A percentile compares a stretch with the other conserved stretches of the same genome.
These are phyloP conservation scores for Agaricales sp. DNA, from an alignment of 1,284 basidiomycete species.

Conservation along the genomic window DNA sequence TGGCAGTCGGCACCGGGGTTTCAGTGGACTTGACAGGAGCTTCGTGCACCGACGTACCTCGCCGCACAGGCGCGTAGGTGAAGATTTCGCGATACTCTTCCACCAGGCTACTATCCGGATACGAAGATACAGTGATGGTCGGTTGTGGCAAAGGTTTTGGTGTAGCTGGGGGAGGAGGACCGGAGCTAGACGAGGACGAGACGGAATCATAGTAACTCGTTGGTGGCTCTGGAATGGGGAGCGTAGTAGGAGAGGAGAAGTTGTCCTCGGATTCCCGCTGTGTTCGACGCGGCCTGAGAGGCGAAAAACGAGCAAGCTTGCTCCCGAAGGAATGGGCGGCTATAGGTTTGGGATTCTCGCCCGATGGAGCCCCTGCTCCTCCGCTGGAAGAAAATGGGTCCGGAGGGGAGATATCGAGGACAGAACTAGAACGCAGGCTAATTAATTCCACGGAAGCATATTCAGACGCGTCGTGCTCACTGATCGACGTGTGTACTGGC, in stretches of 20 bases:
- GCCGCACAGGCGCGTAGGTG: constrained; percentile 1
- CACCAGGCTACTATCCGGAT: background rate
- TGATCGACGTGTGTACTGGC: no score
- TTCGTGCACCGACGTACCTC: background rate
- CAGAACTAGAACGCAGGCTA: background rate
- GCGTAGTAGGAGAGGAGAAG: background rate
- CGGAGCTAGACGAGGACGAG: background rate
- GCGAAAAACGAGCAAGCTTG: background rate
- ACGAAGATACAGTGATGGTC: constrained; percentile 5
- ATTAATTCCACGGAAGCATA: no score
- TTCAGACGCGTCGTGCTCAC: no score
- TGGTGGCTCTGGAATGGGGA: background rate
- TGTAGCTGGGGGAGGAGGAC: background rate
- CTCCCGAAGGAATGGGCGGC: background rate
- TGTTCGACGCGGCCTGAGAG: background rate
- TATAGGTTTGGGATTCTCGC: background rate
- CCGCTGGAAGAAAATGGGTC: no score
- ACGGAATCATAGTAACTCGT: background rate
- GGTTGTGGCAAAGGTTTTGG: background rate
- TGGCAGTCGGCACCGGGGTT: background rate
- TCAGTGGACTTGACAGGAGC: background rate
- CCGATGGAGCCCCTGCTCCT: no score
- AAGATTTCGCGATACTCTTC: constrained; percentile 5
- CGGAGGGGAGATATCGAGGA: background rate
- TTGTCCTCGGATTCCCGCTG: background rate